Evolutionary conservation across 805 yeast genomes (phyloP), one percentile per base, ranked within the genome.

Genomic region (Wickerhamiella hasegawae): DNA sequence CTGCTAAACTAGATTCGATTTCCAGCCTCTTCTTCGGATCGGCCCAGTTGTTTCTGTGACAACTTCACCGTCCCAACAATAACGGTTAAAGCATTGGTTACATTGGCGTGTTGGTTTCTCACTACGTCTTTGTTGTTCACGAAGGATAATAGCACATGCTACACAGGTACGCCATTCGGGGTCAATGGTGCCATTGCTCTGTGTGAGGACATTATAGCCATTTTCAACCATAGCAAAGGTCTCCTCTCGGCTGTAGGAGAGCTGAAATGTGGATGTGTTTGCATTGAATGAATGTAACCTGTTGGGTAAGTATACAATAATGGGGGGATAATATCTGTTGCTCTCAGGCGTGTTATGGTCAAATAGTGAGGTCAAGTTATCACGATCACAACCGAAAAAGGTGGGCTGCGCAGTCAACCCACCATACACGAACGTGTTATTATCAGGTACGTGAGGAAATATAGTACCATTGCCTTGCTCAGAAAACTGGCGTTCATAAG

Each of bases 371-470:
- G 83, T 71, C 50, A 77, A 58, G 49, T 79, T 77, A 1, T 56
- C 44, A 4, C 80, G 65, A 49, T 78, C 68, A 56, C 94, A 82
- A 23, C 94, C 94, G 52, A 83, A 83, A 59, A 83, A 82, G 1
- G 77, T 65, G 33, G 94, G 93, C 40, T 58, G 66, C 8, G 75
- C 61, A 12, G 81, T 75, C 42, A 81, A 61, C 39, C 77, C 77
- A 43, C 59, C 46, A 40, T 66, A 64, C 19, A 69, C 49, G 53
- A 81, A 77, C 0, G 84, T 67, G 31, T 64, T 56, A 18, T 53
- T 58, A 51, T 73, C 85, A 10, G 94, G 94, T 36, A 82, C 85
- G 45, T 77, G 70, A 8, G 94, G 93, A 65, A 78, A 79, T 2
- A 73, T 59, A 2, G 76, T 61, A 19, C 78, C 68, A 33, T 71